These are phyloP conservation scores for Ochromonas danica DNA, from an alignment of 108 stramenopile species.

Conservation along the genomic window DNA sequence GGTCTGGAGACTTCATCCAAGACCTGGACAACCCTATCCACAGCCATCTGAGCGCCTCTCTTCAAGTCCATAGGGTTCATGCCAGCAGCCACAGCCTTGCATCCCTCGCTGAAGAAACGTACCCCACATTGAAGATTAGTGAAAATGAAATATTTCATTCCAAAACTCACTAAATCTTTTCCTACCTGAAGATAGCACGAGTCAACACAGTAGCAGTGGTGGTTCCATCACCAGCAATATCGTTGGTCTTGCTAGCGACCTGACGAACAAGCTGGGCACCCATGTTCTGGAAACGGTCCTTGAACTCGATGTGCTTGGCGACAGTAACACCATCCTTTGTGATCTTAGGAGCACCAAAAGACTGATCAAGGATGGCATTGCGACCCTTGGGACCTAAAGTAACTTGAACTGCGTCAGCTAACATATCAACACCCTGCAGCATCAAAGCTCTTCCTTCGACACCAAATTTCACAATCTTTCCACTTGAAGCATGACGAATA, in stretches of 20 bases:
- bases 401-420: constrained; percentile 98
- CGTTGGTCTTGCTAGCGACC: constrained; percentile 97
- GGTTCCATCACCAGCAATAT: constrained; percentile 98
- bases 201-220: constrained; percentile 99
- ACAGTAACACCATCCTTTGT: constrained; percentile 99
- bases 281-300: constrained; percentile 95
- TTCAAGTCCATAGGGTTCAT: constrained; percentile 96
- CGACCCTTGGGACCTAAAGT: constrained; percentile 99
- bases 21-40: constrained; percentile 77
- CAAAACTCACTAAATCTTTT: no score
- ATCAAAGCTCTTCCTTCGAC: constrained; percentile 83
- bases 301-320: constrained; percentile 97
- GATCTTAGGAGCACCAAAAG: constrained; percentile 98
- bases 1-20: constrained; percentile 81
- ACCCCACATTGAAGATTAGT: neutral
- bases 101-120: constrained; percentile 68
- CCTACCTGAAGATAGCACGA: constrained; percentile 82
- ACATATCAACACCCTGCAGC: constrained; percentile 85
- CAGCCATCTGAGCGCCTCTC: constrained; percentile 90
- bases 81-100: constrained; percentile 98
- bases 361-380: constrained; percentile 97
- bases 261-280: constrained; percentile 86
- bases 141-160: neutral
- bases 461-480: constrained; percentile 38
- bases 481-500: neutral